A percentile compares a stretch with the other conserved stretches of the same genome.
Conservation (phyloP, 768 basidiomycete species). For the Rubroboletus satanas region DNA sequence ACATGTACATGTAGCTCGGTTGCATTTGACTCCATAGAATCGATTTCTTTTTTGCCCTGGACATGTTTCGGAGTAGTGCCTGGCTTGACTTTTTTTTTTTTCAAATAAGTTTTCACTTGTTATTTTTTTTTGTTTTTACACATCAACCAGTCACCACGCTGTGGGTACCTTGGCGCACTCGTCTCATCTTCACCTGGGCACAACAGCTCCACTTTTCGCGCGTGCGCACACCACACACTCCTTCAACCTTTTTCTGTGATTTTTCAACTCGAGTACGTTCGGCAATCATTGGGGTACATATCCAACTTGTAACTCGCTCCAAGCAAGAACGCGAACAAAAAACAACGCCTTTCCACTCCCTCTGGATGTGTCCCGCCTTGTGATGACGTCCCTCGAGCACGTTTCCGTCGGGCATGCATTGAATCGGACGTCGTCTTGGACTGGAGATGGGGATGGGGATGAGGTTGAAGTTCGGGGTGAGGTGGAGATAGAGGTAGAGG, state of each 20-base stretch:
- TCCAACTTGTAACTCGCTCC: too few relatives aligned
- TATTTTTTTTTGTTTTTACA: neutral
- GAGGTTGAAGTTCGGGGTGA: neutral
- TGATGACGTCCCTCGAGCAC: constrained; percentile 29
- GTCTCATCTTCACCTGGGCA: neutral
- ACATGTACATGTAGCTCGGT: constrained; percentile 26
- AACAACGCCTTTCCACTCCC: neutral
- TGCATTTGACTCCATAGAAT: constrained; percentile 19
- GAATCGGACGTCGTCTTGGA: neutral
- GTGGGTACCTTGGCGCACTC: neutral
- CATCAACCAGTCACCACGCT: neutral
- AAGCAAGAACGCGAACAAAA: too few relatives aligned
- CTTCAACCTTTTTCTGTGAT: neutral
- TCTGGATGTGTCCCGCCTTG: constrained; percentile 15
- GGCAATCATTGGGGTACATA: neutral
- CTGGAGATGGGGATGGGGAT: neutral
- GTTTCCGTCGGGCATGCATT: constrained; percentile 16
- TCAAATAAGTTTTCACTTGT: neutral
- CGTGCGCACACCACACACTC: neutral
- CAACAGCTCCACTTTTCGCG: neutral
- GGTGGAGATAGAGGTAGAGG: neutral
- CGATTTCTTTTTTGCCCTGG: neutral
- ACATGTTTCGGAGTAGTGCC: neutral
- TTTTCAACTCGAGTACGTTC: neutral
- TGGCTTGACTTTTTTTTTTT: neutral